A percentile compares a stretch with the other conserved stretches of the same genome.
These are phyloP conservation scores for Solanum chacoense DNA, from an alignment of 305 asterid species.

Conservation along the genomic window DNA sequence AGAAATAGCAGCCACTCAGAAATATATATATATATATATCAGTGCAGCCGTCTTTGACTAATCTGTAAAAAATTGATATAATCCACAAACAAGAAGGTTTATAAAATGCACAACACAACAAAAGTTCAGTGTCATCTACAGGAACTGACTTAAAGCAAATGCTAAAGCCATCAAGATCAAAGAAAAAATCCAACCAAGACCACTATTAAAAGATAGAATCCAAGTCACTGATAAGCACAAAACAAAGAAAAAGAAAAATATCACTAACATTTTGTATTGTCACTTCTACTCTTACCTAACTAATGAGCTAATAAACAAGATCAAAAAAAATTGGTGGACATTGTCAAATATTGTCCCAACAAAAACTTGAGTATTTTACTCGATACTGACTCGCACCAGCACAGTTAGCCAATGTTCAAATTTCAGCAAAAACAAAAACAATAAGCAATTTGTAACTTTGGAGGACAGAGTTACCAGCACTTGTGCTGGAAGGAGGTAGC, in stretches of 20 bases:
- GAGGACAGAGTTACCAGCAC: neutral
- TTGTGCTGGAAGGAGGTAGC: too few species aligned
- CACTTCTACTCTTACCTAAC: conserved; percentile 4
- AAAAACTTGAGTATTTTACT: neutral
- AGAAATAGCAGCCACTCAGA: neutral
- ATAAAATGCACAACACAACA: neutral
- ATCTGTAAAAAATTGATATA: neutral
- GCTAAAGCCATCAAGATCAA: neutral
- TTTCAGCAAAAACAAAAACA: neutral
- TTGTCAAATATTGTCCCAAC: neutral
- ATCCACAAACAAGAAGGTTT: neutral
- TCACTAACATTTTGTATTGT: neutral
- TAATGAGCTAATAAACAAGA: neutral
- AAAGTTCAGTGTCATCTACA: neutral
- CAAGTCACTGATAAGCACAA: neutral
- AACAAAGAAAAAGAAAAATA: neutral
- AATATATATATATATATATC: neutral
- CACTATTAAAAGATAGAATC: neutral
- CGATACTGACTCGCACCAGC: neutral
- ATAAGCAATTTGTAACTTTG: neutral
- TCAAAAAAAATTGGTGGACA: neutral
- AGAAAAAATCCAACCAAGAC: neutral
- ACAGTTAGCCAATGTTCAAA: neutral
- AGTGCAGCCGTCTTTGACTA: conserved; percentile 1
- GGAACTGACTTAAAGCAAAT: neutral